phyloP scores from a whole-genome alignment of 352 stramenopile species.

The Globisporangium polare region DNA sequence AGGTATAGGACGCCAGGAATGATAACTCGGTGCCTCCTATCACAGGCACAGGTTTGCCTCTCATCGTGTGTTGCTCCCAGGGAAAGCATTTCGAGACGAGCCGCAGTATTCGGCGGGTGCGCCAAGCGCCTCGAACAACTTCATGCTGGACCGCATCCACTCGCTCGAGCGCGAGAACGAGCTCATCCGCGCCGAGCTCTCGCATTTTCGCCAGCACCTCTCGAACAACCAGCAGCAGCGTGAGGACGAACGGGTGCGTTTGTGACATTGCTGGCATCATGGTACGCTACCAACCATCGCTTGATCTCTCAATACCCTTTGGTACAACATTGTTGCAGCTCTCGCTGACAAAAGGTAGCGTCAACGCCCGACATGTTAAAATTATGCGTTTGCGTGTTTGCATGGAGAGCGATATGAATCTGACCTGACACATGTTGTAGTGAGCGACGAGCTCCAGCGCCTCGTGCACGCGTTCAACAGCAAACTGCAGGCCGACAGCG shows the following conservation, averaged over 20 bases:
- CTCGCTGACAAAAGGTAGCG: constrained; percentile 22
- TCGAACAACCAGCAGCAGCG: constrained; percentile 58
- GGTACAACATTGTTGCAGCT: constrained; percentile 2
- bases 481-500: constrained; percentile 53
- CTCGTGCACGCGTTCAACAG: constrained; percentile 44
- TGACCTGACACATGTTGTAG: constrained; percentile 10
- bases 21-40: too few species aligned
- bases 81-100: constrained; percentile 12
- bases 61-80: too few species aligned
- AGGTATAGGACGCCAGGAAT: not conserved
- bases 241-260: constrained; percentile 51
- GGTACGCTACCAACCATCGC: not conserved
- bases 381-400: not conserved
- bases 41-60: too few species aligned
- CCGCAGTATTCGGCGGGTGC: not conserved
- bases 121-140: constrained; percentile 5
- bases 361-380: too few species aligned
- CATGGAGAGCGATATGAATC: not conserved
- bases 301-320: not conserved
- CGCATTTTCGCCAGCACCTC: constrained; percentile 44
- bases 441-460: constrained; percentile 55
- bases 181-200: constrained; percentile 45
- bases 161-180: constrained; percentile 60
- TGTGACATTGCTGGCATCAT: constrained; percentile 3
- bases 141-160: constrained; percentile 34